Evolutionary conservation across 768 basidiomycete genomes (phyloP), one percentile per base, ranked within the genome.

Genomic region (Naganishia friedmannii): DNA sequence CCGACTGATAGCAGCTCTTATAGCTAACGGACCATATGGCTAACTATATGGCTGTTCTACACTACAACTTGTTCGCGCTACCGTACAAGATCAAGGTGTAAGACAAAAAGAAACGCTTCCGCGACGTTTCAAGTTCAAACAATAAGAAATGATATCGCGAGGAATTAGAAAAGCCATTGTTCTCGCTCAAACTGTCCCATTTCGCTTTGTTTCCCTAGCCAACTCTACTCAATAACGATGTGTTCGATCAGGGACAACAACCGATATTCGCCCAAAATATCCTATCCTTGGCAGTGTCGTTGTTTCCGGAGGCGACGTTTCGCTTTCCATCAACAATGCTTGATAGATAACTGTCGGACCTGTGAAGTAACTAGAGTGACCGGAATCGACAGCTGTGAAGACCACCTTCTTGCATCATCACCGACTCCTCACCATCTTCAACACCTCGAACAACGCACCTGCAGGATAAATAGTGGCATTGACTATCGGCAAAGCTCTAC

Each of bases 121-220:
- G 48, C 48, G 48, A 51, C 48, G 48, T 51, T 51, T 51, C 48
- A 51, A 51, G 48, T 7, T 51, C 48, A 51, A 51, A 51, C 48
- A 51, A 51, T 51, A 21, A 51, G n/a, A 4, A n/a, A 7, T 3
- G 13, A 21, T 26, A 51, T 42, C 48, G 48, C 48, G 48, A 2
- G 21, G n/a, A 4, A 26, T 12, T 23, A n/a, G 48, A 51, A 51
- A 51, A n/a, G 48, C 48, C 23, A 51, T 51, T 51, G 48, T 51
- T 51, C 48, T 51, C 48, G 15, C 23, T 4, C 12, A 26, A 12
- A 42, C 2, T 42, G n/a, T 23, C n/a, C 23, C 48, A 51, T 51
- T 51, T 26, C 19, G 48, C 48, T 21, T 51, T 51, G 48, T 51
- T 51, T 21, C 48, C 23, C 48, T 51, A 51, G 48, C 48, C 48